phyloP scores from a whole-genome alignment of 305 asterid genomes.

The Stenogyne calaminthoides region DNA sequence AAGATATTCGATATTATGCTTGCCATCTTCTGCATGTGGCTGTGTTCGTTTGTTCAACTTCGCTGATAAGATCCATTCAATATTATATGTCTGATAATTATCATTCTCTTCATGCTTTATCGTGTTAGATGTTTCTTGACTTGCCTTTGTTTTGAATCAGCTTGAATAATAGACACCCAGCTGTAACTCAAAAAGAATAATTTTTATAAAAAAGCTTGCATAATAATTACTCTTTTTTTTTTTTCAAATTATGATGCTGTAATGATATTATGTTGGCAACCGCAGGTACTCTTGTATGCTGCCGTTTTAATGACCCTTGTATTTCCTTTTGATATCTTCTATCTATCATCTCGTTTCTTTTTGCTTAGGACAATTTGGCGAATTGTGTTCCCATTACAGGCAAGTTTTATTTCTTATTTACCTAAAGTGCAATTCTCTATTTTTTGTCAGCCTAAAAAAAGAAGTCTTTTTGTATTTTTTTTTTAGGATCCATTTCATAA shows the following conservation, averaged over 20 bases:
- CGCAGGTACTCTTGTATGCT: constrained; percentile 91
- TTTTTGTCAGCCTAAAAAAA: not conserved
- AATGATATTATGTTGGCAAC: constrained; percentile 32
- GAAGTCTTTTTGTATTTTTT: not conserved
- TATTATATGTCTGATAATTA: constrained; percentile 5
- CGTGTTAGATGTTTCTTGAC: constrained; percentile 13
- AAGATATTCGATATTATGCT: not conserved
- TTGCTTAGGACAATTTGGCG: constrained; percentile 89
- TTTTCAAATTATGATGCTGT: constrained; percentile 20
- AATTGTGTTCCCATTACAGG: constrained; percentile 89
- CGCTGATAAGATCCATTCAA: not conserved
- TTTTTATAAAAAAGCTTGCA: not conserved
- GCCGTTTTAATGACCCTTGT: constrained; percentile 81
- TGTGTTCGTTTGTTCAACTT: constrained; percentile 6
- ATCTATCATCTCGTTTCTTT: constrained; percentile 90
- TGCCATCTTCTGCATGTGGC: constrained; percentile 4
- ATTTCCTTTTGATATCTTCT: constrained; percentile 93
- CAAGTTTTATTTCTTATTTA: constrained; percentile 44
- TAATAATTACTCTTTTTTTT: not conserved
- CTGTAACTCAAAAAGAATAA: not conserved
- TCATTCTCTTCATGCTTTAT: not conserved
- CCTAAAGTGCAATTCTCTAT: not conserved
- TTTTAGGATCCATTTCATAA: not conserved
- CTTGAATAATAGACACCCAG: constrained; percentile 8
- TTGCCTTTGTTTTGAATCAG: constrained; percentile 17